Evolutionary conservation across 768 basidiomycete species (phyloP), one percentile per base, ranked within the genome.

Genomic region (Lentinula boryana): DNA sequence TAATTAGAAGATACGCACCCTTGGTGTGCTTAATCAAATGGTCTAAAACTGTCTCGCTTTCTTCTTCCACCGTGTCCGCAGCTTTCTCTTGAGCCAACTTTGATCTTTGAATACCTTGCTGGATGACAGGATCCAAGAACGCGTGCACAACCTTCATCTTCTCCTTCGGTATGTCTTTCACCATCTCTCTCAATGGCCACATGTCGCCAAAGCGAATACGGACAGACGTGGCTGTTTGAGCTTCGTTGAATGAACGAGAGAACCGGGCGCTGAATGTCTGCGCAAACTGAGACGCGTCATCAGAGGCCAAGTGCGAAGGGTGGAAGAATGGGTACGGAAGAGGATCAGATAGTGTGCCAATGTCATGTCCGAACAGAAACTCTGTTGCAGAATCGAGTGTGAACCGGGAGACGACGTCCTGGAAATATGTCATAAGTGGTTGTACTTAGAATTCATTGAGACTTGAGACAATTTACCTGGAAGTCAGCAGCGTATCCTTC

Each of bases 351-450:
- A 84, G 78, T 4, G 80, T 80, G 46, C 68, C 68, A 13, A 84
- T 77, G 52, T 78, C 72, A 33, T 78, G 69, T 31, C 76, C 79
- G 63, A 85, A 84, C 32, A 86, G 76, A 63, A 85, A 87, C 49
- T 83, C 80, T 0, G 84, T 78, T 1, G 83, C 84, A 0, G 81
- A 79, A 68, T 86, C 85, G 54, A 86, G 71, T 0, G 85, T 86
- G 68, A 85, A 87, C 2, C 83, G 77, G 0, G 78, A 77, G 2
- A 79, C 76, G 58, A 81, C 73, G 58, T 85, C 84, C 80, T 84
- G 57, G 38, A 16, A 32, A 51, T 23, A 48, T 36, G 18, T 9
- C 12, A 5, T 44, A 41, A 35, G 2, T 6, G 21, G 9, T 36
- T 35, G 8, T 21, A n/a, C 1, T 50, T 38, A 13, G 16, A 46